These are phyloP conservation scores for Pestalotiopsis sp. DNA, from an alignment of 2,329 filamentous ascomycete genomes.

Conservation along the genomic window DNA sequence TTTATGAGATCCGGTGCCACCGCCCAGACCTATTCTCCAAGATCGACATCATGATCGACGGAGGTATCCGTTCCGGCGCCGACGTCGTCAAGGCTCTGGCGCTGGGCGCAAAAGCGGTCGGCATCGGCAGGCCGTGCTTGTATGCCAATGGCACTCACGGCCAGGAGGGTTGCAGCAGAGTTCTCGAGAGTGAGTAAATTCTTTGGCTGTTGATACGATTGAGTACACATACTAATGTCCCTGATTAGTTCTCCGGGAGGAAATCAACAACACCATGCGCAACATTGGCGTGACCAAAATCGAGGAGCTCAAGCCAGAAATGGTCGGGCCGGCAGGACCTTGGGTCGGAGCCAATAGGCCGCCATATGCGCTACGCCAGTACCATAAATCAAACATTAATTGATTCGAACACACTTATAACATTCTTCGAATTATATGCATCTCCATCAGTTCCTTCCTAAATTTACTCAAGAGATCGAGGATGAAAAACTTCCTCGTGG, in stretches of 20 bases:
- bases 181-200: background rate
- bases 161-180: background rate
- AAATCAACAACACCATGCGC: slow-evolving; percentile 6
- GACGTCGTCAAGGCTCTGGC: slow-evolving; percentile 10
- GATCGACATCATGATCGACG: slow-evolving; percentile 8
- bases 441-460: too few relatives aligned
- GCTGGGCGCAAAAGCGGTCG: slow-evolving; percentile 7
- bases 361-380: too few relatives aligned
- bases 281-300: background rate
- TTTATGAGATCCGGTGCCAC: slow-evolving; percentile 1
- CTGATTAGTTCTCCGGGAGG: background rate
- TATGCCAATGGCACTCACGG: slow-evolving; percentile 11
- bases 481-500: too few relatives aligned
- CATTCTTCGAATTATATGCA: too few relatives aligned
- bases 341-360: slow-evolving; percentile 1
- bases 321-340: slow-evolving; percentile 1
- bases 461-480: too few relatives aligned
- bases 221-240: background rate
- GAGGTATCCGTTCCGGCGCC: background rate
- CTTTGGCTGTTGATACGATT: too few relatives aligned
- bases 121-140: background rate
- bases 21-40: slow-evolving; percentile 3
- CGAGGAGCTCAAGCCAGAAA: slow-evolving; percentile 2
- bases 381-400: too few relatives aligned
- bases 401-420: too few relatives aligned